Evolutionary conservation across 768 basidiomycete genomes (phyloP).

Genomic region (Harrya chromipes): DNA sequence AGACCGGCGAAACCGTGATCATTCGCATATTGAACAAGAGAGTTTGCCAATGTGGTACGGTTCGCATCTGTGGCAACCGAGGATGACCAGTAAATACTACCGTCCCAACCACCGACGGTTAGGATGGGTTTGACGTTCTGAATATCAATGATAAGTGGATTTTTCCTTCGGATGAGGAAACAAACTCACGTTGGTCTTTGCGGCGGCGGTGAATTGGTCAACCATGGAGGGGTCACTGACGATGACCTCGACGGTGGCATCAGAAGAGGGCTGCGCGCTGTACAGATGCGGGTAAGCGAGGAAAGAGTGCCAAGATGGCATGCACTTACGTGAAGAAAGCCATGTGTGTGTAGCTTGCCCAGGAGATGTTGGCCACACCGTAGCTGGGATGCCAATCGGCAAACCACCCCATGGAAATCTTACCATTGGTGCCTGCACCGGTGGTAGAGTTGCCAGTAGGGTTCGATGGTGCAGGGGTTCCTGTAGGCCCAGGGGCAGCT

Average conservation of each 20-base stretch:
- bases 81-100: slow-evolving; percentile 58
- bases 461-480: neutral
- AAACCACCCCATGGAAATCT: slow-evolving; percentile 62
- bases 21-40: slow-evolving; percentile 46
- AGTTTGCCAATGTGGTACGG: slow-evolving; percentile 55
- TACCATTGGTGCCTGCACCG: slow-evolving; percentile 24
- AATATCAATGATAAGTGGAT: neutral
- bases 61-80: slow-evolving; percentile 52
- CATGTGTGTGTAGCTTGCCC: slow-evolving; percentile 65
- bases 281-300: neutral
- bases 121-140: slow-evolving; percentile 57
- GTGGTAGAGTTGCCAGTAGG: slow-evolving; percentile 15
- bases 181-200: slow-evolving; percentile 23
- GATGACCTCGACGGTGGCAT: slow-evolving; percentile 11
- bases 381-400: slow-evolving; percentile 60
- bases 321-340: slow-evolving; percentile 56
- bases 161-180: too few relatives aligned
- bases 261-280: slow-evolving; percentile 25
- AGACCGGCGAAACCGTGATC: slow-evolving; percentile 57
- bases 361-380: slow-evolving; percentile 52
- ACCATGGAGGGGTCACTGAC: slow-evolving; percentile 2
- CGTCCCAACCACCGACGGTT: slow-evolving; percentile 68
- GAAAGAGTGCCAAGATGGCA: fast-evolving
- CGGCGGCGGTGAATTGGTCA: slow-evolving; percentile 23
- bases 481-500: slow-evolving; percentile 1